Base-by-base conservation (phyloP, 192 early-diverging fungal species). In the Geranomyces michiganensis region DNA sequence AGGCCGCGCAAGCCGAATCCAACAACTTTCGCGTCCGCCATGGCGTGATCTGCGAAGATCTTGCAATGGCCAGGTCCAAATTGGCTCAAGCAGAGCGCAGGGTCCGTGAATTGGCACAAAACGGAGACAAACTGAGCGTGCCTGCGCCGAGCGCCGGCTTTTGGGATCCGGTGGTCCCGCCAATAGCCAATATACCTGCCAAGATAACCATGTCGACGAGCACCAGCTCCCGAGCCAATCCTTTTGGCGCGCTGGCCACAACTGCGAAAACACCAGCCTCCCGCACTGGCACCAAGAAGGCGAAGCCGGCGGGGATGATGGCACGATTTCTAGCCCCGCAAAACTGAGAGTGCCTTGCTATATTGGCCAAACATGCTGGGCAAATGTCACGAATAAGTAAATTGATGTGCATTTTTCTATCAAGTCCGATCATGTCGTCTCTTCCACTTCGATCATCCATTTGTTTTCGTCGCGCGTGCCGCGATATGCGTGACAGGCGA, bases 401-500 rank as follows among this genome's bases (percentile, higher is more conserved):
- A n/a, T n/a, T n/a, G n/a, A n/a, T n/a, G n/a, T n/a, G n/a, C n/a
- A n/a, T n/a, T n/a, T n/a, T n/a, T n/a, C n/a, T n/a, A n/a, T n/a
- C n/a, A n/a, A n/a, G n/a, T n/a, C n/a, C n/a, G n/a, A n/a, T n/a
- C n/a, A n/a, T n/a, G n/a, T n/a, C n/a, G n/a, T 55, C 15, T 27
- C 51, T 55, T 55, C 21, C 3, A 33, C 31, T 19, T 27, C 9
- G 26, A 70, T 22, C 14, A 44, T 27, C 75, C 75, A 76, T 9
- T 32, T 32, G 43, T 76, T 76, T 32, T 62, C 62, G n/a, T 48
- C 59, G 7, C 75, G 46, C 4, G 69, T 72, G 21, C 75, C 75
- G 62, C 27, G 33, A 31, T 72, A 56, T 15, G 53, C 31, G 70
- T 72, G 70, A 46, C 75, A 76, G 9, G 71, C 74, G 12, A 78